Conservation (phyloP, 106 monocot genomes). For the Acorus calamus region DNA sequence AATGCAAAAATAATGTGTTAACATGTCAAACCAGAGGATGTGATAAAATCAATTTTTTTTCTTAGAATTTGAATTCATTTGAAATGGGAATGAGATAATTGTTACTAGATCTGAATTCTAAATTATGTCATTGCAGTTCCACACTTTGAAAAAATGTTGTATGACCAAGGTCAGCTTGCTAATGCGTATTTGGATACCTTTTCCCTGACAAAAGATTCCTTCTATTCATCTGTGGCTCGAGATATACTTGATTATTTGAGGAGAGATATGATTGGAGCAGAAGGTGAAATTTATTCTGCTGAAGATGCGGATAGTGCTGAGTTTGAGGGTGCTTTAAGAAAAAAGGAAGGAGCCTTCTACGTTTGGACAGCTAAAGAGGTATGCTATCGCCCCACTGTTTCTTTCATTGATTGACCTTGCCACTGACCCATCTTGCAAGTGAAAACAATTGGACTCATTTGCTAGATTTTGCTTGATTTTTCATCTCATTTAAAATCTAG, state of each 20-base stretch:
- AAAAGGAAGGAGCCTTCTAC: constrained; percentile 96
- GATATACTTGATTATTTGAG: constrained; percentile 90
- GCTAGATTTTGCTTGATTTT: too few relatives aligned
- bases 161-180: constrained; percentile 86
- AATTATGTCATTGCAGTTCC: constrained; percentile 47
- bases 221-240: constrained; percentile 54
- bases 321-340: constrained; percentile 47
- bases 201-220: constrained; percentile 48
- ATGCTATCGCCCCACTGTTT: neutral
- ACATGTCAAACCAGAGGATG: too few relatives aligned
- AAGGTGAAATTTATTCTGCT: constrained; percentile 87
- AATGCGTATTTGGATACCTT: constrained; percentile 78
- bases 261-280: constrained; percentile 78
- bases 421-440: too few relatives aligned
- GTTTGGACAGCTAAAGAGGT: constrained; percentile 92
- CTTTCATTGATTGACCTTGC: too few relatives aligned
- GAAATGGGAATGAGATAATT: too few relatives aligned
- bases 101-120: too few relatives aligned
- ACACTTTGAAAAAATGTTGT: constrained; percentile 99
- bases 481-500: too few relatives aligned
- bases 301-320: constrained; percentile 99
- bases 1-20: too few relatives aligned
- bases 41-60: too few relatives aligned
- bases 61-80: too few relatives aligned
- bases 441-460: too few relatives aligned